phyloP scores from a whole-genome alignment of 1,139 yeast genomes.

The Geotrichum carabidarum region DNA sequence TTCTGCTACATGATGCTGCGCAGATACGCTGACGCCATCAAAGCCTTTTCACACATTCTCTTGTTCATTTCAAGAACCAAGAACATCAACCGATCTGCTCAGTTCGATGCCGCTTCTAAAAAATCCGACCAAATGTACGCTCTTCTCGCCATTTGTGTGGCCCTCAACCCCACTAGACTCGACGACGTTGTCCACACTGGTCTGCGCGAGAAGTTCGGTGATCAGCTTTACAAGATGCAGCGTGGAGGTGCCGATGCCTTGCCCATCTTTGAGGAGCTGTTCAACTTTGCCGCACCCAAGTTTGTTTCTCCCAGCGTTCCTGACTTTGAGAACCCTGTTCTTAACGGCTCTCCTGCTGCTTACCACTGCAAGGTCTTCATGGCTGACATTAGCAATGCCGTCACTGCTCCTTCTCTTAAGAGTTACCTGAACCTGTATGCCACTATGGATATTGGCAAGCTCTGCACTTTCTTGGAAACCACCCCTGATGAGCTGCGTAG shows the following conservation, averaged over 20 bases:
- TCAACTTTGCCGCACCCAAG: constrained; percentile 46
- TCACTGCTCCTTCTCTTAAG: constrained; percentile 42
- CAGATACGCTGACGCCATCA: constrained; percentile 48
- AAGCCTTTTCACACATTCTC: constrained; percentile 45
- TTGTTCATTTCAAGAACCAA: constrained; percentile 45
- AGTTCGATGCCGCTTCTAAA: constrained; percentile 45
- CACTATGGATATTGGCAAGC: constrained; percentile 43
- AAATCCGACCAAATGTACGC: constrained; percentile 51
- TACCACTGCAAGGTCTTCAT: constrained; percentile 45
- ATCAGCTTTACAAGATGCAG: constrained; percentile 42
- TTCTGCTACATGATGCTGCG: constrained; percentile 48
- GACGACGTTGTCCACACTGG: constrained; percentile 44
- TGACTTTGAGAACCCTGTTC: constrained; percentile 34
- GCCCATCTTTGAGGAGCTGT: constrained; percentile 43
- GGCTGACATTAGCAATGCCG: constrained; percentile 40
- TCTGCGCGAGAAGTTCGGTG: constrained; percentile 46
- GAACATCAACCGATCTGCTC: constrained; percentile 43
- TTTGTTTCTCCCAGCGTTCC: constrained; percentile 43
- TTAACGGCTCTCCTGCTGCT: constrained; percentile 40
- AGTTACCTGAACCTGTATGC: constrained; percentile 46
- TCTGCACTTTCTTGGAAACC: constrained; percentile 42
- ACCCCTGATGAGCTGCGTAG: constrained; percentile 37
- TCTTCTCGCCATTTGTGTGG: constrained; percentile 44
- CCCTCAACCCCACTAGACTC: constrained; percentile 45
- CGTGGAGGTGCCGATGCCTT: constrained; percentile 44